phyloP scores from a whole-genome alignment of 208 protist genomes.

The Leishmania arabica region DNA sequence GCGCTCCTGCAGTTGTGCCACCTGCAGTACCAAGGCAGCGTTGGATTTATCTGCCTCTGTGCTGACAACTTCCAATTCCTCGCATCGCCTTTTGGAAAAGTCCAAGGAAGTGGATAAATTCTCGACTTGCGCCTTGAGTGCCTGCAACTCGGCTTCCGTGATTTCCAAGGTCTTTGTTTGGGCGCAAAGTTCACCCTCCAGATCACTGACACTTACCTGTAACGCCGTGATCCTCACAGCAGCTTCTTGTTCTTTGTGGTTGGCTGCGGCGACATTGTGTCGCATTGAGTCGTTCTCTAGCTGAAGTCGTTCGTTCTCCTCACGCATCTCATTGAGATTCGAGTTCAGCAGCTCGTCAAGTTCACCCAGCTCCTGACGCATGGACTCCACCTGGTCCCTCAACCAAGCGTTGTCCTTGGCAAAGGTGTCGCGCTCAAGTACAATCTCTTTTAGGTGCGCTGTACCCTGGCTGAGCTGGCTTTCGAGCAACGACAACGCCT shows the following conservation, averaged over 20 bases:
- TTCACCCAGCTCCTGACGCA: slow-evolving; percentile 73
- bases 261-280: slow-evolving; percentile 18
- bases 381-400: slow-evolving; percentile 62
- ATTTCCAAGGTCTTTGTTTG: slow-evolving; percentile 59
- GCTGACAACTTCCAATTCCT: slow-evolving; percentile 16
- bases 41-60: slow-evolving; percentile 18
- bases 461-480: slow-evolving; percentile 13
- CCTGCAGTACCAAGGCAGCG: slow-evolving; percentile 6
- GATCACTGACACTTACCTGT: background rate
- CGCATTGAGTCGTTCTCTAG: slow-evolving; percentile 43
- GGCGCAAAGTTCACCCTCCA: slow-evolving; percentile 34
- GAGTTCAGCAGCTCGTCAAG: slow-evolving; percentile 71
- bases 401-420: slow-evolving; percentile 67
- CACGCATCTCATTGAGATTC: slow-evolving; percentile 78
- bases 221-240: background rate
- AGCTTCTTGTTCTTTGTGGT: slow-evolving; percentile 17
- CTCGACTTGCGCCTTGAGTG: slow-evolving; percentile 39
- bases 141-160: slow-evolving; percentile 46
- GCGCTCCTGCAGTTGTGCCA: slow-evolving; percentile 29
- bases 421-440: slow-evolving; percentile 15
- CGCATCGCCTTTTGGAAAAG: slow-evolving; percentile 16
- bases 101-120: slow-evolving; percentile 16
- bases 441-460: slow-evolving; percentile 11
- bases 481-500: slow-evolving; percentile 20
- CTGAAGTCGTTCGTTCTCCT: slow-evolving; percentile 65